Conservation (phyloP, 495 filamentous ascomycete genomes). For the Aspergillus cavernicola region DNA sequence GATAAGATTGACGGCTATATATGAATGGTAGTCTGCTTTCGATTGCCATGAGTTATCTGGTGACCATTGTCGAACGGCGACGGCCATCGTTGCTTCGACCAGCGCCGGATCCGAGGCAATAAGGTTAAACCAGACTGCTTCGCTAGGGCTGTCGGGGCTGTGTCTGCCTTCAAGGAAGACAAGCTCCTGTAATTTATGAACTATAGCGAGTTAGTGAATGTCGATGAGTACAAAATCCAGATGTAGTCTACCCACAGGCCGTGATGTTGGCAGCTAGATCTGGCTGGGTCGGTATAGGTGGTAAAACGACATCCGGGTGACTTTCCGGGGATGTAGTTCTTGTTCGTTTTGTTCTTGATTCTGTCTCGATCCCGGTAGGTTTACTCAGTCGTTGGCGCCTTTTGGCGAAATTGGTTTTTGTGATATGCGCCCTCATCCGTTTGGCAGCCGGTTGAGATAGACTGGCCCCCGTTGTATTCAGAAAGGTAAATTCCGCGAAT, state of each 20-base stretch:
- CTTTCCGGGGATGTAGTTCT: neutral
- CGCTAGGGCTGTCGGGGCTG: conserved; percentile 8
- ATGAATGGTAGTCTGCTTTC: neutral
- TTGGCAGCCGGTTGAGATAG: conserved; percentile 17
- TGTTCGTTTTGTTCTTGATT: neutral
- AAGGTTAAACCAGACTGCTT: conserved; percentile 19
- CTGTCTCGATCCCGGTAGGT: neutral
- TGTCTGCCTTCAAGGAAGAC: conserved; percentile 7
- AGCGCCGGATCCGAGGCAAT: conserved; percentile 24
- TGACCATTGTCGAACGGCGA: conserved; percentile 16
- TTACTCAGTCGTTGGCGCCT: conserved; percentile 14
- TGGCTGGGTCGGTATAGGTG: neutral
- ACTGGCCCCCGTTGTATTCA: conserved; percentile 8
- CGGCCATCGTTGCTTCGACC: conserved; percentile 22
- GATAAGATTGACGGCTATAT: neutral
- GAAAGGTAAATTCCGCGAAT: neutral
- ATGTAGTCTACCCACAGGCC: neutral
- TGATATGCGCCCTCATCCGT: conserved; percentile 21
- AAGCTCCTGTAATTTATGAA: conserved; percentile 9
- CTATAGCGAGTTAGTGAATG: neutral
- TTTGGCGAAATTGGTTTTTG: conserved; percentile 25
- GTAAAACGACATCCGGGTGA: neutral
- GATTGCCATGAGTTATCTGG: conserved; percentile 10
- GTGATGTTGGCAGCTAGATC: neutral
- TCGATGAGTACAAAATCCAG: neutral